Percentiles rank a stretch among this genome's conserved stretches.
Conservation (phyloP, 1,139 yeast genomes). For the Blastobotrys niveus region DNA sequence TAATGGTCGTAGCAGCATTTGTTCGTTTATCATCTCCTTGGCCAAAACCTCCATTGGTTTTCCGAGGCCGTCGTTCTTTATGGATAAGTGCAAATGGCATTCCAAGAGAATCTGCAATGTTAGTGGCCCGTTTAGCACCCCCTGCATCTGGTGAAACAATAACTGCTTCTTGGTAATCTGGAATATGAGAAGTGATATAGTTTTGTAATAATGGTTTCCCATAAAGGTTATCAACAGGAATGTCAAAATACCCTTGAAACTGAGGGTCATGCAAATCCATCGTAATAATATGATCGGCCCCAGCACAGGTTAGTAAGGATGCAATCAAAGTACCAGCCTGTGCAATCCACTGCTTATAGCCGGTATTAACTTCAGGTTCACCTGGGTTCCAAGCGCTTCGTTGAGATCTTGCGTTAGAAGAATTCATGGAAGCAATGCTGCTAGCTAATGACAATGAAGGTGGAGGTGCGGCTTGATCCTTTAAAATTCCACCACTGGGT, state of each 20-base stretch:
- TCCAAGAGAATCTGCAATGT: conserved; percentile 84
- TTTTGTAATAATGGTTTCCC: conserved; percentile 79
- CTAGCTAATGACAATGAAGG: conserved; percentile 13
- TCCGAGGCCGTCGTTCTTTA: conserved; percentile 66
- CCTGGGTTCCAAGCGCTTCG: conserved; percentile 20
- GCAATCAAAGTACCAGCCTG: conserved; percentile 94
- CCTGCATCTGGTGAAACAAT: conserved; percentile 96
- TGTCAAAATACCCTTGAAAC: conserved; percentile 87
- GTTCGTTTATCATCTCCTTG: conserved; percentile 20
- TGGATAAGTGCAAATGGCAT: conserved; percentile 92
- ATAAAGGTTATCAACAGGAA: conserved; percentile 87
- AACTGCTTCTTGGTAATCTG: conserved; percentile 70
- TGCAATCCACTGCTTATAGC: conserved; percentile 92
- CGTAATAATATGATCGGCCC: conserved; percentile 93
- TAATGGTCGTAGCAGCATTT: conserved; percentile 72
- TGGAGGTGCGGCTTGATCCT: conserved; percentile 7
- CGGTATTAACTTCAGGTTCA: conserved; percentile 43
- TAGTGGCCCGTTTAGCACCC: conserved; percentile 94
- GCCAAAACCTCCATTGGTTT: background rate
- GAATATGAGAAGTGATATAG: conserved; percentile 67
- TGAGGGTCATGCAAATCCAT: conserved; percentile 98
- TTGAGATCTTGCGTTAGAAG: conserved; percentile 8
- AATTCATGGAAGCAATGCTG: conserved; percentile 9
- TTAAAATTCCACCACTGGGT: background rate
- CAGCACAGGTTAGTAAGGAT: conserved; percentile 80